phyloP scores from a whole-genome alignment of 208 protist genomes.

The Leishmania tarentolae region DNA sequence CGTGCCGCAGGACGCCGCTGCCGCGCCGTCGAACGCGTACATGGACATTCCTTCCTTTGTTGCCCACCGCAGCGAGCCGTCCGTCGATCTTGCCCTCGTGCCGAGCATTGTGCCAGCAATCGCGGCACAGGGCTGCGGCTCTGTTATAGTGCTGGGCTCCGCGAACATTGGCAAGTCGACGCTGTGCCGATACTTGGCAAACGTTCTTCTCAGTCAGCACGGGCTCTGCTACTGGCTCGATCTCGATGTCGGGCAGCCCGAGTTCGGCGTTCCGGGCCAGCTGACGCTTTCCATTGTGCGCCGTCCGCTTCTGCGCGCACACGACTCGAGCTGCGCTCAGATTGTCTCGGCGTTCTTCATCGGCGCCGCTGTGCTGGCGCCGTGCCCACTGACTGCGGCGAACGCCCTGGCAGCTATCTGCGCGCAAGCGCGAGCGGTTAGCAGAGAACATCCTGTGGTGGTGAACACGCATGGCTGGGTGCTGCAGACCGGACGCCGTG shows the following conservation, averaged over 20 bases:
- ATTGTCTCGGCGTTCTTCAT: constrained; percentile 55
- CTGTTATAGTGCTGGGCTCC: constrained; percentile 74
- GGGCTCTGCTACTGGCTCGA: constrained; percentile 85
- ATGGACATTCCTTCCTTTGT: constrained; percentile 76
- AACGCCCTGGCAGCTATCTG: constrained; percentile 59
- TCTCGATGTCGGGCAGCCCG: constrained; percentile 85
- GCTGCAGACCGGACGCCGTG: constrained; percentile 74
- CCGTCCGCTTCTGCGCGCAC: constrained; percentile 52
- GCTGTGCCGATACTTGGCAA: constrained; percentile 77
- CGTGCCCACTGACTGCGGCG: constrained; percentile 49
- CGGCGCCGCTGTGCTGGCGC: constrained; percentile 40
- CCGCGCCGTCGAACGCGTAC: constrained; percentile 34
- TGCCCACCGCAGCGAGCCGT: constrained; percentile 38
- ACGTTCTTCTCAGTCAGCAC: constrained; percentile 76
- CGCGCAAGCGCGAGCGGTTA: constrained; percentile 31
- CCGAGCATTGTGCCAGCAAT: constrained; percentile 59
- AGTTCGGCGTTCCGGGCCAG: constrained; percentile 83
- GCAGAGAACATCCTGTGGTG: constrained; percentile 62
- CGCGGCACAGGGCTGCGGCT: constrained; percentile 31
- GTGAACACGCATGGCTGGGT: constrained; percentile 93
- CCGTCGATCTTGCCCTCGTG: constrained; percentile 53
- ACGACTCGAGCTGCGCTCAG: constrained; percentile 44
- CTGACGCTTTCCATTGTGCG: constrained; percentile 62
- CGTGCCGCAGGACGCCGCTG: neutral
- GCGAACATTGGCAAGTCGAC: constrained; percentile 86